Percentiles rank a stretch among this genome's conserved stretches.
Evolutionary conservation across 495 filamentous ascomycete genomes (phyloP).

Genomic region (Penicillium psychrofluorescens): DNA sequence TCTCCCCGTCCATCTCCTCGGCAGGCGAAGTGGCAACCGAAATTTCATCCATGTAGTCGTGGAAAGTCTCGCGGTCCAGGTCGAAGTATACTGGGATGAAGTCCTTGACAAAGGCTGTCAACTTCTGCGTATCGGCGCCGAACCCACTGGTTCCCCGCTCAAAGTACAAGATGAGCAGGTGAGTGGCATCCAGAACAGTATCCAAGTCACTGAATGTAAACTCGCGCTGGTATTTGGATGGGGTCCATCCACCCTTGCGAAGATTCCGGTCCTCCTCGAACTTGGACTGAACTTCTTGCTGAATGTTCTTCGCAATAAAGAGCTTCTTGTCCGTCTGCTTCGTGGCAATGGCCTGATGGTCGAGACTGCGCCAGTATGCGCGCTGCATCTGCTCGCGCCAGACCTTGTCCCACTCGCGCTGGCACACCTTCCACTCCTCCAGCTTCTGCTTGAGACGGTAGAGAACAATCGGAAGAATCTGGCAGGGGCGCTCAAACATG

Average conservation of each 20-base stretch:
- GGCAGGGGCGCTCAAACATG: conserved; percentile 72
- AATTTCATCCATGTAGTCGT: conserved; percentile 67
- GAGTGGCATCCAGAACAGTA: conserved; percentile 73
- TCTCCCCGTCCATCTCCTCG: conserved; percentile 59
- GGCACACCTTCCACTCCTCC: conserved; percentile 93
- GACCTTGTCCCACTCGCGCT: conserved; percentile 98
- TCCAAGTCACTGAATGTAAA: conserved; percentile 68
- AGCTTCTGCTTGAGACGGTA: conserved; percentile 85
- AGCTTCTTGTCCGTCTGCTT: conserved; percentile 82
- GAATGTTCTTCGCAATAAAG: conserved; percentile 77
- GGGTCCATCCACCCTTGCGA: conserved; percentile 50
- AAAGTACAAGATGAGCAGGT: conserved; percentile 69
- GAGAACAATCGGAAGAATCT: conserved; percentile 79
- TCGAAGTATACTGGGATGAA: conserved; percentile 89
- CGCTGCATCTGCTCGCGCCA: conserved; percentile 91
- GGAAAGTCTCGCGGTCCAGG: conserved; percentile 66
- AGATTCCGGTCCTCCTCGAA: conserved; percentile 74
- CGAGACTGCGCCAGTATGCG: conserved; percentile 90
- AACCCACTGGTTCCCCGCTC: conserved; percentile 61
- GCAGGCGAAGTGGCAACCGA: conserved; percentile 51
- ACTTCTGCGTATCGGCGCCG: conserved; percentile 62
- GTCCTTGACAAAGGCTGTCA: conserved; percentile 76
- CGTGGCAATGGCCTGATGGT: conserved; percentile 85
- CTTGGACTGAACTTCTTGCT: conserved; percentile 77
- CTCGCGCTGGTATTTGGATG: conserved; percentile 63